Base-by-base conservation (phyloP, 306 rosid genomes). In the Prunus mira region DNA sequence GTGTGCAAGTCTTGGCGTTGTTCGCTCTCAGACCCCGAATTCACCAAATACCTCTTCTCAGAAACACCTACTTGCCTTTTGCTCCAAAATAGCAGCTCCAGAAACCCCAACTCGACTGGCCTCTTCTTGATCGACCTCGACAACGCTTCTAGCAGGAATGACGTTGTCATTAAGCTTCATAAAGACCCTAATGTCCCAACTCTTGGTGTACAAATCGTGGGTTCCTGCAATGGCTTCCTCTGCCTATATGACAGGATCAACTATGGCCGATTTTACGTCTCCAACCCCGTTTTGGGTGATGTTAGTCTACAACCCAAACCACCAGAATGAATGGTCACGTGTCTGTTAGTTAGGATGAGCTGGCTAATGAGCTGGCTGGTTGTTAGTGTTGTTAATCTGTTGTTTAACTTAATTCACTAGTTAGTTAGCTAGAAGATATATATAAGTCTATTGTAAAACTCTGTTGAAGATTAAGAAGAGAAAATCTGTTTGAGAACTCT, bases 1-100 rank as follows among this genome's bases (percentile, higher is more conserved):
- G 73, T 69, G 3, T 69, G 73, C 73, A 51, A 51, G 17, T 69
- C 60, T 9, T 69, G 73, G 73, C 45, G 73, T 5, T 12, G 61
- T 4, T 69, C 5, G 1, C 61, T 69, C 46, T 69, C 73, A 19
- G 60, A 69, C 17, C 73, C 73, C 46, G 43, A 49, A 12, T 49
- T 69, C 73, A 20, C 73, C 60, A 50, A 17, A 3, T 49, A 69
- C 61, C 73, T 49, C 0, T 14, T 69, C 20, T 66, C 51, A 41
- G 12, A n/a, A 45, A 20, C 71, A 41, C 71, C 71, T 28, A 43
- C 27, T 11, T 43, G 52, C 71, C 25, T 66, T 66, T 41, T 66
- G 54, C 71, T 66, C 54, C 71, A 66, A 41, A 66, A 20, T 32
- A n/a, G 52, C 54, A 41, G 30, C 30, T 9, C 54, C 28, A 20